Evolutionary conservation across 352 stramenopile species (phyloP).

Genomic region (Blastocystis sp.): DNA sequence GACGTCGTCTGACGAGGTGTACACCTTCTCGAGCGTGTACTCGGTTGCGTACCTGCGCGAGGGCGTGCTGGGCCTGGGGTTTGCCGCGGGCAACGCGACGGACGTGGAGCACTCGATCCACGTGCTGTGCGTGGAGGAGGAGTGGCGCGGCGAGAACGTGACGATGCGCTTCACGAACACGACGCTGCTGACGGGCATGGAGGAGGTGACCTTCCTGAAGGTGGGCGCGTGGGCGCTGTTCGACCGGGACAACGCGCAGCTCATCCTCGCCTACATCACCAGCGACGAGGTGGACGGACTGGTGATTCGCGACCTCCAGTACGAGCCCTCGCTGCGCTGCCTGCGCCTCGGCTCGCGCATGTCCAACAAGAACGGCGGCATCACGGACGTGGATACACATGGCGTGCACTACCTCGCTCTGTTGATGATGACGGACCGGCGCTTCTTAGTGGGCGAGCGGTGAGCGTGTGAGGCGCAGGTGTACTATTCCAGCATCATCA

Average conservation of each 20-base stretch:
- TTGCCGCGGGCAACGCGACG: not conserved
- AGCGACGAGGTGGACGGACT: constrained; percentile 7
- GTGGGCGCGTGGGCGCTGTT: constrained; percentile 31
- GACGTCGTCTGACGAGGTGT: not conserved
- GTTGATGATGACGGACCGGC: constrained; percentile 28
- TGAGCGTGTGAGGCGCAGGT: not conserved
- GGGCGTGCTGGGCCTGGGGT: not conserved
- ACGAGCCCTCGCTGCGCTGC: not conserved
- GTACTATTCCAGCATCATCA: constrained; percentile 65
- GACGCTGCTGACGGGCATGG: not conserved
- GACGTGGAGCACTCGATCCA: not conserved
- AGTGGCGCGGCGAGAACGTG: not conserved
- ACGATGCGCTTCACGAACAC: not conserved
- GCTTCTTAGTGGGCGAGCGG: not conserved
- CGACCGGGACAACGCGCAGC: not conserved
- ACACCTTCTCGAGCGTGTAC: not conserved
- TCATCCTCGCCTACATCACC: constrained; percentile 17
- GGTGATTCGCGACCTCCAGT: constrained; percentile 3
- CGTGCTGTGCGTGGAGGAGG: not conserved
- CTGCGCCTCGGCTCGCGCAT: constrained; percentile 22
- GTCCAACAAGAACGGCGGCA: constrained; percentile 32
- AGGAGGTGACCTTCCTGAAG: constrained; percentile 17
- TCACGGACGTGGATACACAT: constrained; percentile 16
- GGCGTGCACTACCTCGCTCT: constrained; percentile 33
- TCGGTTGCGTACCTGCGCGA: not conserved